Percentiles rank a stretch among this genome's conserved stretches.
These are phyloP conservation scores for Smittium mucronatum DNA, from an alignment of 371 early-diverging fungal species.

Conservation along the genomic window DNA sequence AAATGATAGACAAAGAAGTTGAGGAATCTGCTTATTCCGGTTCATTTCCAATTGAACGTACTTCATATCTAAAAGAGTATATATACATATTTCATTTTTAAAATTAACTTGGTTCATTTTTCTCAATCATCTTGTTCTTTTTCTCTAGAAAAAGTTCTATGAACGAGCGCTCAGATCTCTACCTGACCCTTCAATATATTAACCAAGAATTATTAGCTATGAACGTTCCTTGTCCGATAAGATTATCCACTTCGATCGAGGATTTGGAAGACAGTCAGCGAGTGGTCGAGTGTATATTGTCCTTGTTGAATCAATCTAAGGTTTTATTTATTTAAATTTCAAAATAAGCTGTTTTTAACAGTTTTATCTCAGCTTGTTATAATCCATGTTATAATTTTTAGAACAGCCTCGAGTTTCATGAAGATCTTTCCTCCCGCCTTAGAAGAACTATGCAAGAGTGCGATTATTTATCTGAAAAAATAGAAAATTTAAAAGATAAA, in stretches of 20 bases:
- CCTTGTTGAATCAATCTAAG: slow-evolving; percentile 18
- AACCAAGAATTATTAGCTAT: slow-evolving; percentile 32
- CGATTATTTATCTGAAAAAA: slow-evolving; percentile 13
- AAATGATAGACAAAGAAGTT: slow-evolving; percentile 6
- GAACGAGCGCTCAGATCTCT: slow-evolving; percentile 15
- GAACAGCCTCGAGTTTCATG: slow-evolving; percentile 17
- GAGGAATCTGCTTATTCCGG: not conserved
- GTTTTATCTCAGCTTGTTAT: not conserved
- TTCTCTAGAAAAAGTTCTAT: not conserved
- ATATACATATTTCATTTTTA: not conserved
- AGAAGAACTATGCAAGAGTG: slow-evolving; percentile 26
- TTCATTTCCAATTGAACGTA: not conserved
- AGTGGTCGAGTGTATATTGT: slow-evolving; percentile 25
- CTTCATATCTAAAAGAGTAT: not conserved
- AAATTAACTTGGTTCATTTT: no score
- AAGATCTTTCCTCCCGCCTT: slow-evolving; percentile 20
- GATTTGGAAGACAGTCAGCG: slow-evolving; percentile 30
- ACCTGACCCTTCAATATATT: slow-evolving; percentile 24
- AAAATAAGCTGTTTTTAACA: no score
- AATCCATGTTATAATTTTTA: not conserved
- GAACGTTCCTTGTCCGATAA: slow-evolving; percentile 28
- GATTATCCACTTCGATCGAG: slow-evolving; percentile 23
- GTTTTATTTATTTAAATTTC: slow-evolving; percentile 7
- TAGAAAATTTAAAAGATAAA: slow-evolving; percentile 1
- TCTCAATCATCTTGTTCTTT: not conserved